phyloP scores from a whole-genome alignment of 306 rosid species.

The Lupinus albus region DNA sequence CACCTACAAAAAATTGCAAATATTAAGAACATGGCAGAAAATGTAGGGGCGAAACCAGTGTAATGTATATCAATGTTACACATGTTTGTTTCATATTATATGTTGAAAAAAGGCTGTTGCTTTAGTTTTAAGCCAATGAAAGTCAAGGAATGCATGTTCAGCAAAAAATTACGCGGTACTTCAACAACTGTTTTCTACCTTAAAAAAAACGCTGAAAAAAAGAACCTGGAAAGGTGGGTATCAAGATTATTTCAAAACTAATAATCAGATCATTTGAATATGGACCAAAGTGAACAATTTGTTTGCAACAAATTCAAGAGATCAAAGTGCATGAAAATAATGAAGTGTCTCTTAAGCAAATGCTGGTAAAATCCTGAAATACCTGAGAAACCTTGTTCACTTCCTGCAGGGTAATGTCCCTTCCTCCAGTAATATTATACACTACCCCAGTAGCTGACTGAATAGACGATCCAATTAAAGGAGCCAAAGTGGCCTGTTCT shows the following conservation, averaged over 20 bases:
- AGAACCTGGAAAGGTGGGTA: no score
- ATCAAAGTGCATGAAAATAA: conserved; percentile 14
- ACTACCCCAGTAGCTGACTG: conserved; percentile 98
- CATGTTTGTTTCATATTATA: not conserved
- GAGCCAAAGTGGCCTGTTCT: conserved; percentile 98
- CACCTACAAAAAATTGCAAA: conserved; percentile 52
- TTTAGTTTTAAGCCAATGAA: no score
- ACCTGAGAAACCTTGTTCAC: conserved; percentile 99
- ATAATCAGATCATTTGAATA: no score
- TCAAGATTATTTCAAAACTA: no score
- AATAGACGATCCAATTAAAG: conserved; percentile 93
- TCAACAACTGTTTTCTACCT: no score
- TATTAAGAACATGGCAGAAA: conserved; percentile 14
- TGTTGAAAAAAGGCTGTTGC: no score
- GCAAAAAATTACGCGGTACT: no score
- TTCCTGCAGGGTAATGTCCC: conserved; percentile 97
- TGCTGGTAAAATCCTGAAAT: conserved; percentile 38
- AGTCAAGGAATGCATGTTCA: no score
- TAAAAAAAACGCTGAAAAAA: no score
- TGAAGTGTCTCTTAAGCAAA: conserved; percentile 11
- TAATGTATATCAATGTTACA: not conserved
- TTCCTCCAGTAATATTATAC: conserved; percentile 96
- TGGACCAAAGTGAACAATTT: not conserved
- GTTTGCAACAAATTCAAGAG: conserved; percentile 21
- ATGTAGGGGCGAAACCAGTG: not conserved